Evolutionary conservation across 2,329 filamentous ascomycete genomes (phyloP), one percentile per base, ranked within the genome.

Genomic region (Trichophaea hybrida): DNA sequence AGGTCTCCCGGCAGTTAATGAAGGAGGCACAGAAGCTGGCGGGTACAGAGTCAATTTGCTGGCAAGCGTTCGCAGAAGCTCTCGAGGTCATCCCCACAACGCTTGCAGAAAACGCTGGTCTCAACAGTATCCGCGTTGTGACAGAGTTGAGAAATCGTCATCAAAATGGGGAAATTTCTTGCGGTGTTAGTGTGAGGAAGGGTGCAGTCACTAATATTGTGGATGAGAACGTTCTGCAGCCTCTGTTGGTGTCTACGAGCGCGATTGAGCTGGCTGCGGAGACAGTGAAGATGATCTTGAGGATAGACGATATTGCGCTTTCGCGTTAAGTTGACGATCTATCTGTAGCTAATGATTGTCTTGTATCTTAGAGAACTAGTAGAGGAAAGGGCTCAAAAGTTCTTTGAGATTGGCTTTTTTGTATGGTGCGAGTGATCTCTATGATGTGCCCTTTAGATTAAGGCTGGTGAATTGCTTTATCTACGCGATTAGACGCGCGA

Each of bases 91-190:
- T 98, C 58, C 93, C 94, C 12, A 96, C 91, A 37, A 98, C 93
- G 1, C 78, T 98, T 67, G 94, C 93, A 0, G 93, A 98, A 76
- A 98, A 98, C 69, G 93, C 93, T 0, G 93, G 93, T 54, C 78
- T 98, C 65, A 98, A 98, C 79, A 91, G 87, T 72, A 98, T 98
- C 79, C 95, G 94, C 76, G 93, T 98, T 33, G 93, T 98, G 51
- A 98, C 93, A 32, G 93, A 97, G 69, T 76, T 98, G 70, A 81
- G 93, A 71, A 89, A 95, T 75, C 83, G 90, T 69, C 93, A 98
- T 74, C 93, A 93, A 68, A 84, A 90, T 74, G 93, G 91, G 59
- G 90, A 97, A 80, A 85, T 85, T 76, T 95, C 94, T 70, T 93
- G 94, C 1, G 94, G 93, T 69, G 90, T 98, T 65, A 96, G 90